A percentile compares a stretch with the other conserved stretches of the same genome.
Evolutionary conservation across 192 early-diverging fungal species (phyloP).

Genomic region (Backusella macrospora): DNA sequence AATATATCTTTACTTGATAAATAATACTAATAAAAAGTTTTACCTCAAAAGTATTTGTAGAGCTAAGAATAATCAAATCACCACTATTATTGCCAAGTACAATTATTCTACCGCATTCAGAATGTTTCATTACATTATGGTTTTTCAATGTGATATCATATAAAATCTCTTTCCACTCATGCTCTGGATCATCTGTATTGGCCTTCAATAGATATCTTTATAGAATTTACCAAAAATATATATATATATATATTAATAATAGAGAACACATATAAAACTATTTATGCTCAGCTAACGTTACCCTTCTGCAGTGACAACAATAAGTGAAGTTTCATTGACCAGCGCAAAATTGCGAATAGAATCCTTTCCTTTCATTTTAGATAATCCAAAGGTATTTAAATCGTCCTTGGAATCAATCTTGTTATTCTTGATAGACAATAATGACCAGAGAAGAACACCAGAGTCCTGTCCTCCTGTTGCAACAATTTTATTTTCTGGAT

Average conservation of each 20-base stretch:
- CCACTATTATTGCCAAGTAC: constrained; percentile 59
- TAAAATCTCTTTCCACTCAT: background rate
- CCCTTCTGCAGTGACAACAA: constrained; percentile 52
- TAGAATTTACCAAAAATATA: too few species aligned
- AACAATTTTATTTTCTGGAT: constrained; percentile 49
- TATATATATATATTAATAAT: too few species aligned
- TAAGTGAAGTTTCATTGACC: constrained; percentile 23
- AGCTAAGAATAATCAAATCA: constrained; percentile 54
- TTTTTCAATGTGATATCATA: background rate
- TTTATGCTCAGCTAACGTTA: constrained; percentile 5
- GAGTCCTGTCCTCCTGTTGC: constrained; percentile 84
- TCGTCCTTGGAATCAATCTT: constrained; percentile 52
- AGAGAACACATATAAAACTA: background rate
- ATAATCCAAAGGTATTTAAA: constrained; percentile 34
- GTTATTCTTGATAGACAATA: constrained; percentile 53
- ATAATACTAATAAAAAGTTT: background rate
- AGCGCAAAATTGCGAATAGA: constrained; percentile 54
- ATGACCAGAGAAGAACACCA: constrained; percentile 74
- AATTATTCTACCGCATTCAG: constrained; percentile 53
- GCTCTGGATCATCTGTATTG: background rate
- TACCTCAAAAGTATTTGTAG: constrained; percentile 44
- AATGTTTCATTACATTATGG: constrained; percentile 58
- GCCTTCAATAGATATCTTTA: constrained; percentile 6
- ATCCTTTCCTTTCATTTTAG: constrained; percentile 33
- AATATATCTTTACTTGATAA: background rate